Evolutionary conservation across 2,329 filamentous ascomycete species (phyloP).

Genomic region (Colletotrichum tofieldiae): DNA sequence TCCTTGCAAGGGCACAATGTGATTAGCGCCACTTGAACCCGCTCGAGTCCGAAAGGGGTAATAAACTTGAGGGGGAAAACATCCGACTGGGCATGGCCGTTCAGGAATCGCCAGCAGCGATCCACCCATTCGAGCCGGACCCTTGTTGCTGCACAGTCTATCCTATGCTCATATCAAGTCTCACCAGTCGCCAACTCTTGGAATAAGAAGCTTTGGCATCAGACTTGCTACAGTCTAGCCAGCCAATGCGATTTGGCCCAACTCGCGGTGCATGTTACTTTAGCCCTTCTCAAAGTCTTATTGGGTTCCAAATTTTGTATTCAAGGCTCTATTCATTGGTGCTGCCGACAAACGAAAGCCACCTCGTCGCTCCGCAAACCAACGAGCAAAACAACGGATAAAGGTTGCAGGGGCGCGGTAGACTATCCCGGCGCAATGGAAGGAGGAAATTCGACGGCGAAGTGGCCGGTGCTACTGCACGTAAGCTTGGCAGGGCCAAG

Average conservation of each 20-base stretch:
- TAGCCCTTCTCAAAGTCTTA: neutral
- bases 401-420: too few relatives aligned
- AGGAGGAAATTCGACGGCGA: neutral
- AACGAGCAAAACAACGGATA: too few relatives aligned
- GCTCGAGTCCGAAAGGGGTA: neutral
- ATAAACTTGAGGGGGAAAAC: neutral
- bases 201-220: neutral
- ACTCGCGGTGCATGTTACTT: neutral
- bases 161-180: neutral
- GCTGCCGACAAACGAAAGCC: too few relatives aligned
- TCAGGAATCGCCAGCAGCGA: neutral
- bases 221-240: neutral
- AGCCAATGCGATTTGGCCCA: neutral
- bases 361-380: too few relatives aligned
- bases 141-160: neutral
- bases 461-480: too few relatives aligned
- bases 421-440: too few relatives aligned
- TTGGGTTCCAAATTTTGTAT: neutral
- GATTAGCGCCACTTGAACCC: neutral
- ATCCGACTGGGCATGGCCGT: constrained; percentile 3
- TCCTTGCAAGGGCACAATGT: neutral
- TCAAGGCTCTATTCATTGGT: too few relatives aligned
- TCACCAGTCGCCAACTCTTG: neutral
- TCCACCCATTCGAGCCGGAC: neutral
- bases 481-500: too few relatives aligned